These are phyloP conservation scores for Diplodia sapinea DNA, from an alignment of 2,329 filamentous ascomycete species.

Conservation along the genomic window DNA sequence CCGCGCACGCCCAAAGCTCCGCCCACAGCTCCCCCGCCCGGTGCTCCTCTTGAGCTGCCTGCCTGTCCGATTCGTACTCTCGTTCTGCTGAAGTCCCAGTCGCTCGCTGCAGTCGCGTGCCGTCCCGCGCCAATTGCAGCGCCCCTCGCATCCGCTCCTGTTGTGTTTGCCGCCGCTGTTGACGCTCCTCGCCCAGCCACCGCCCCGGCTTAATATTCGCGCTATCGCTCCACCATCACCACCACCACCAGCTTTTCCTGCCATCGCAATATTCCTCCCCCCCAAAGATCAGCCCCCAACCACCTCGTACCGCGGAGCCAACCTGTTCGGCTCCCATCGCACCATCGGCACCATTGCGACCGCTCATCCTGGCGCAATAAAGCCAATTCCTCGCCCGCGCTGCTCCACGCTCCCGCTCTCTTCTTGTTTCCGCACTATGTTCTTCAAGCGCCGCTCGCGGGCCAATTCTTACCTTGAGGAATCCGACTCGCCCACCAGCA, in stretches of 20 bases:
- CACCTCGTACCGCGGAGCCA: constrained; percentile 2
- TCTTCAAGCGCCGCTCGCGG: constrained; percentile 58
- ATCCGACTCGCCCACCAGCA: constrained; percentile 43
- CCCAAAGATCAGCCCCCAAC: constrained; percentile 8
- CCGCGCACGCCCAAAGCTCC: not conserved
- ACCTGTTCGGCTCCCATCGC: constrained; percentile 15
- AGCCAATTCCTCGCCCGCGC: constrained; percentile 32
- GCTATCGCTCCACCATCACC: constrained; percentile 21
- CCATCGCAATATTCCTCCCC: constrained; percentile 11
- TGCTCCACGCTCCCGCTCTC: constrained; percentile 34
- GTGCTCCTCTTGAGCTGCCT: not conserved
- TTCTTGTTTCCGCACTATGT: constrained; percentile 46
- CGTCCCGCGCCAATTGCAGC: constrained; percentile 10
- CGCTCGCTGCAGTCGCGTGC: constrained; percentile 16
- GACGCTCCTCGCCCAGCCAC: not conserved
- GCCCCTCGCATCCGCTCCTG: not conserved
- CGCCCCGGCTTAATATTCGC: not conserved
- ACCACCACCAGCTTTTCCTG: constrained; percentile 18
- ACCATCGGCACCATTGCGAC: constrained; percentile 6
- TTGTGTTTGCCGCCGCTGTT: not conserved
- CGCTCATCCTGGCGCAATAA: constrained; percentile 21
- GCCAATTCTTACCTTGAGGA: constrained; percentile 57
- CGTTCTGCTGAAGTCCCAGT: not conserved
- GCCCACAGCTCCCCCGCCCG: constrained; percentile 3
- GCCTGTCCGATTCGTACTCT: not conserved